Percentiles rank a stretch among this genome's conserved stretches.
These are phyloP conservation scores for Pythium dissimile DNA, from an alignment of 352 stramenopile genomes.

Conservation along the genomic window DNA sequence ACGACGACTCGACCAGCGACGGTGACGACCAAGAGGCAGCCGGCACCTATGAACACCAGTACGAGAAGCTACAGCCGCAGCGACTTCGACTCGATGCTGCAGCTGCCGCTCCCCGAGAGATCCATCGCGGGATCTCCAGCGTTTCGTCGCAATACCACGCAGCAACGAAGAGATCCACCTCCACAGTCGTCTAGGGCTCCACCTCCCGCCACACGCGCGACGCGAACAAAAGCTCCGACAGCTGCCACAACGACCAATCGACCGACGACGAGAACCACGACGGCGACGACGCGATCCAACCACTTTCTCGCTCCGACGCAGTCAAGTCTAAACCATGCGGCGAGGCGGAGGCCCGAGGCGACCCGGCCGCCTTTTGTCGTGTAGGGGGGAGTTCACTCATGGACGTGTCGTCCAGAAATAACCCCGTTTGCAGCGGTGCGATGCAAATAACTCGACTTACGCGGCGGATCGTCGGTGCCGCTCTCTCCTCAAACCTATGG, in stretches of 20 bases:
- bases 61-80: slow-evolving; percentile 19
- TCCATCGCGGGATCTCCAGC: slow-evolving; percentile 7
- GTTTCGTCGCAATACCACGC: not conserved
- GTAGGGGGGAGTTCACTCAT: not conserved
- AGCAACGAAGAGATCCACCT: not conserved
- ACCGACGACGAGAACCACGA: slow-evolving; percentile 1
- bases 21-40: not conserved
- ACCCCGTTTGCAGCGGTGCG: not conserved
- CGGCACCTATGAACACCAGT: slow-evolving; percentile 14
- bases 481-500: too few species aligned
- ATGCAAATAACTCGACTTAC: slow-evolving; percentile 15
- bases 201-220: not conserved
- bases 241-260: not conserved
- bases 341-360: slow-evolving; percentile 22
- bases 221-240: not conserved
- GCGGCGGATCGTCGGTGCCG: too few species aligned
- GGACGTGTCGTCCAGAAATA: not conserved
- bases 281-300: slow-evolving; percentile 31
- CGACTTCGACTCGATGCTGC: slow-evolving; percentile 23
- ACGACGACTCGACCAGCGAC: not conserved
- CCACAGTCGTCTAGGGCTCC: not conserved
- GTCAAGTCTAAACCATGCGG: slow-evolving; percentile 53
- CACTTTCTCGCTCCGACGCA: slow-evolving; percentile 67
- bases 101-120: slow-evolving; percentile 16
- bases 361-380: slow-evolving; percentile 40